These are phyloP conservation scores for Aspergillus sp. DNA, from an alignment of 2,329 filamentous ascomycete species.

Conservation along the genomic window DNA sequence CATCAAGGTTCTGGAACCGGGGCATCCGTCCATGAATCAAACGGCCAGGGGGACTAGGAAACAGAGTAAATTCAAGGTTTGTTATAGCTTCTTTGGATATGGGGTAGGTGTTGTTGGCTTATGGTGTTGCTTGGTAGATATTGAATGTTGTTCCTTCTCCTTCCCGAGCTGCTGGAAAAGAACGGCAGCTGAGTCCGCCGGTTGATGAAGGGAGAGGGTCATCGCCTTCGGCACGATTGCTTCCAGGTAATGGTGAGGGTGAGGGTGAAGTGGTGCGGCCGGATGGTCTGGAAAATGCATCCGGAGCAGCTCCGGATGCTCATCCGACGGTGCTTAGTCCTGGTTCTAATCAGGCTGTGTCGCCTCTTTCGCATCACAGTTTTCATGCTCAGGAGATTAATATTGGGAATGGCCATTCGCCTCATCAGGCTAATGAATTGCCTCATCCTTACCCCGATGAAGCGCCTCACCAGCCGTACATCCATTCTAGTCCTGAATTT, in stretches of 20 bases:
- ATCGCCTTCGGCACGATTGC: neutral
- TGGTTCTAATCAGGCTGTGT: neutral
- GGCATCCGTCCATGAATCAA: conserved; percentile 36
- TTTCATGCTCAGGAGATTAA: neutral
- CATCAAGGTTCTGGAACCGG: conserved; percentile 30
- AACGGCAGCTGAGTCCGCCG: neutral
- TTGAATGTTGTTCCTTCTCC: conserved; percentile 23
- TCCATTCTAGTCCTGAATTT: conserved; percentile 28
- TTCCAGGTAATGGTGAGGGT: neutral
- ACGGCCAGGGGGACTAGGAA: conserved; percentile 18
- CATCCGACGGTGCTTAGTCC: neutral
- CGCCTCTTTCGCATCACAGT: neutral
- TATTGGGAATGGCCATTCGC: neutral
- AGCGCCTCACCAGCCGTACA: conserved; percentile 20
- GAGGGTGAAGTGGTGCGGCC: neutral
- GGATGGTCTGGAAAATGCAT: neutral
- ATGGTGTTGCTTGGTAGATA: conserved; percentile 18
- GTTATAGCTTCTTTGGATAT: neutral
- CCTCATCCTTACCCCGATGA: neutral
- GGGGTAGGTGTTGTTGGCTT: too few species aligned
- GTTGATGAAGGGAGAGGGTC: neutral
- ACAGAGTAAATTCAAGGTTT: conserved; percentile 29
- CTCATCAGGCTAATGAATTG: neutral
- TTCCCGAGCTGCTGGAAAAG: neutral
- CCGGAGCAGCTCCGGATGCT: neutral